These are phyloP conservation scores for Lizanozyma gosingica DNA, from an alignment of 1,139 yeast genomes.

Conservation along the genomic window DNA sequence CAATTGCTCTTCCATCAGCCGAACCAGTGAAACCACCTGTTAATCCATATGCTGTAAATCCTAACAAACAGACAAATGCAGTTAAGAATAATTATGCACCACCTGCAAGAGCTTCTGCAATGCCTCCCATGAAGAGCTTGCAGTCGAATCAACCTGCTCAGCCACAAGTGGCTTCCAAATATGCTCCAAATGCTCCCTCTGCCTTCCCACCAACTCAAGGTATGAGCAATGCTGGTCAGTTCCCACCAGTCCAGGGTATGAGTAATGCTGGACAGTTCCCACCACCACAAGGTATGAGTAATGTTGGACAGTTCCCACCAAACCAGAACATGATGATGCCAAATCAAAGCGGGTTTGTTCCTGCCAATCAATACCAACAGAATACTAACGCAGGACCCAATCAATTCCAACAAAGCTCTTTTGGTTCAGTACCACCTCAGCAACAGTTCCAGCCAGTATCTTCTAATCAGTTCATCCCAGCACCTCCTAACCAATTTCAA, in stretches of 20 bases:
- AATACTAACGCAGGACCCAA: no score
- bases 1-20: slow-evolving; percentile 14
- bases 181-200: slow-evolving; percentile 6
- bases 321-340: background rate
- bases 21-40: slow-evolving; percentile 8
- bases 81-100: slow-evolving; percentile 5
- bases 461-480: no score
- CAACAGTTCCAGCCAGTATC: background rate
- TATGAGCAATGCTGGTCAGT: background rate
- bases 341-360: no score
- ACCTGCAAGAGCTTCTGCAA: slow-evolving; percentile 6
- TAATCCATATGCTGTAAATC: slow-evolving; percentile 7
- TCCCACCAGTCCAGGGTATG: background rate
- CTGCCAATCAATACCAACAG: no score
- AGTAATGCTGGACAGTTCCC: background rate
- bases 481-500: no score
- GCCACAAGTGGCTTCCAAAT: slow-evolving; percentile 3
- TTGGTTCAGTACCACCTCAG: no score
- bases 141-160: slow-evolving; percentile 6
- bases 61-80: slow-evolving; percentile 6
- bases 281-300: background rate
- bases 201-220: slow-evolving; percentile 2
- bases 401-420: no score
- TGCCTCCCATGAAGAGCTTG: slow-evolving; percentile 10
- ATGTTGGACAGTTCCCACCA: background rate